phyloP scores from a whole-genome alignment of 1,284 basidiomycete species.

The Fomitopsis palustris region DNA sequence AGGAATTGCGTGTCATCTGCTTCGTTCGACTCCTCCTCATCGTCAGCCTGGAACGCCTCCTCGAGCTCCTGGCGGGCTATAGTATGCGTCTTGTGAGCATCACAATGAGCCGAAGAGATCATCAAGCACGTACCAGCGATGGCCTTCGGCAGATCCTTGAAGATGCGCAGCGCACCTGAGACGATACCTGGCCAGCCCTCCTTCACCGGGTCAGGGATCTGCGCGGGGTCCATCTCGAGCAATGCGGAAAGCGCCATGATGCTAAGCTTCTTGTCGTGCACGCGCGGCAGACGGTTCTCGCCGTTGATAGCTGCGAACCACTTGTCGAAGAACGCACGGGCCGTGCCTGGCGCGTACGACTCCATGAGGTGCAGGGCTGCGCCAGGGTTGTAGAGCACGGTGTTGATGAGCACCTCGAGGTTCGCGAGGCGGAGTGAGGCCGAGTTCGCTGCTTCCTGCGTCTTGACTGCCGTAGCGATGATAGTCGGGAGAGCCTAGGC shows the following conservation, averaged over 20 bases:
- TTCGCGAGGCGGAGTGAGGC: conserved; percentile 70
- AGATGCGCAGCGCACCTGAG: conserved; percentile 62
- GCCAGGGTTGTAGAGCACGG: conserved; percentile 82
- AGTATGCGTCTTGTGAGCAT: neutral
- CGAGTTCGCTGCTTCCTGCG: conserved; percentile 59
- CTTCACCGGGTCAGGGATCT: conserved; percentile 55
- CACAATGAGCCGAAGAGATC: neutral
- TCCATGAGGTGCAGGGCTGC: conserved; percentile 79
- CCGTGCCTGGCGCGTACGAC: conserved; percentile 48
- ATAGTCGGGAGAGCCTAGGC: conserved; percentile 49
- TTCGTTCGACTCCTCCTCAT: conserved; percentile 53
- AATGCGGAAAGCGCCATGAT: conserved; percentile 74
- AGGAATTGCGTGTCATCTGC: conserved; percentile 55
- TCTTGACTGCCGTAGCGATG: conserved; percentile 55
- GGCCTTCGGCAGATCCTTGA: conserved; percentile 74
- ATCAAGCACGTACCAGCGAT: conserved; percentile 49
- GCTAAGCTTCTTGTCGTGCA: conserved; percentile 88
- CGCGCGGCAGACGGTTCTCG: conserved; percentile 67
- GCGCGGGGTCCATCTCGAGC: conserved; percentile 60
- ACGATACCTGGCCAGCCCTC: conserved; percentile 77
- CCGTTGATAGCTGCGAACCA: conserved; percentile 75
- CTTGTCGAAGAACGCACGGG: conserved; percentile 72
- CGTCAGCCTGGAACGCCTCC: conserved; percentile 51
- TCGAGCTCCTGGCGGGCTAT: conserved; percentile 67
- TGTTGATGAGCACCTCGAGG: conserved; percentile 80